Percentiles rank a stretch among this genome's conserved stretches.
phyloP scores from a whole-genome alignment of 306 rosid species.

The Pterocarpus santalinus region DNA sequence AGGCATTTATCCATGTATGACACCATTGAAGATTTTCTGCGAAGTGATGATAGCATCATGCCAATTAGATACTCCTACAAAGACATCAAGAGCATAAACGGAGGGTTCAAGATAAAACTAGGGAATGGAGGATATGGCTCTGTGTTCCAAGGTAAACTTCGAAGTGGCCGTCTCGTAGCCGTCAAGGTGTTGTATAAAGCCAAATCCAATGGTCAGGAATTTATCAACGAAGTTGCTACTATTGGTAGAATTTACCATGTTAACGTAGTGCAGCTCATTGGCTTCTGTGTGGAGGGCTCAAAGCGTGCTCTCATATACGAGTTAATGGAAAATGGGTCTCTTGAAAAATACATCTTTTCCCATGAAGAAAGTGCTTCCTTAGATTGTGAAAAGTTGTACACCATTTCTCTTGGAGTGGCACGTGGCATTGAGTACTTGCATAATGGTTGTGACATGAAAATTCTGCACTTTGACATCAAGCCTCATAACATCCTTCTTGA shows the following conservation, averaged over 20 bases:
- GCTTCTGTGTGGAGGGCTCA: constrained; percentile 43
- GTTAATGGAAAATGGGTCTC: constrained; percentile 46
- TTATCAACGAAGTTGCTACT: constrained; percentile 41
- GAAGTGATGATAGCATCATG: constrained; percentile 2
- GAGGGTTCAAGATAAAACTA: constrained; percentile 14
- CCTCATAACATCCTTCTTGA: constrained; percentile 49
- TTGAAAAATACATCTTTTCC: constrained; percentile 30
- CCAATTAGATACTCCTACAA: constrained; percentile 44
- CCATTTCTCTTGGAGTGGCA: constrained; percentile 49
- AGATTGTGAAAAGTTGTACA: constrained; percentile 16
- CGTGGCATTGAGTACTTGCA: constrained; percentile 50
- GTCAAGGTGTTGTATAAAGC: constrained; percentile 40
- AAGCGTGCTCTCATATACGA: constrained; percentile 44
- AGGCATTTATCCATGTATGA: constrained; percentile 46
- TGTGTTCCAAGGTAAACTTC: constrained; percentile 41
- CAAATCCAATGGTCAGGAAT: constrained; percentile 38
- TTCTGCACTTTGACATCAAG: constrained; percentile 53
- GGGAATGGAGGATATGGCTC: constrained; percentile 44
- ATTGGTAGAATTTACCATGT: constrained; percentile 48
- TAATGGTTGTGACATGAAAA: constrained; percentile 47
- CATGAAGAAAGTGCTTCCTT: neutral
- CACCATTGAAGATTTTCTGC: constrained; percentile 37
- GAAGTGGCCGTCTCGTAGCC: constrained; percentile 37
- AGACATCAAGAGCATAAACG: constrained; percentile 33
- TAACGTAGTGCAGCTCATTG: constrained; percentile 39